Evolutionary conservation across 768 basidiomycete species (phyloP).

Genomic region (Leucocoprinus leucothites): DNA sequence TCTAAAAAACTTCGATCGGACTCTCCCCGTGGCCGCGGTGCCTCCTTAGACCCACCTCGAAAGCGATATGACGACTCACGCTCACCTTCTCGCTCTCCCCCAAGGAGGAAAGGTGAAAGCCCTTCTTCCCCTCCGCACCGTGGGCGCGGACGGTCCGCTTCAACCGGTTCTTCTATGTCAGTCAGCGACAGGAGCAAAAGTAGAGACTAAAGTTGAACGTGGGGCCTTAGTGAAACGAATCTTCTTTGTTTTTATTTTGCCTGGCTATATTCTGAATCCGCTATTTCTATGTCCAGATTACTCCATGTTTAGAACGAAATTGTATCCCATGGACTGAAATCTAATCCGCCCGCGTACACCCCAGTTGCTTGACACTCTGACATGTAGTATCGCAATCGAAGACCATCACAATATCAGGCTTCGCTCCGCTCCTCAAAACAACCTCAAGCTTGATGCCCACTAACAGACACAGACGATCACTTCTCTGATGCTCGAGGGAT

Average conservation of each 20-base stretch:
- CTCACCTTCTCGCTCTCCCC: conserved; percentile 14
- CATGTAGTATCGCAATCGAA: too few species aligned
- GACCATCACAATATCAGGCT: too few species aligned
- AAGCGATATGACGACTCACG: conserved; percentile 14
- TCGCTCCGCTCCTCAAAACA: too few species aligned
- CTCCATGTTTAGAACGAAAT: neutral
- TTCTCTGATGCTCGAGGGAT: too few species aligned
- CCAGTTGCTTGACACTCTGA: too few species aligned
- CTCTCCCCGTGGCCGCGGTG: conserved; percentile 8
- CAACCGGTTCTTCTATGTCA: conserved; percentile 21
- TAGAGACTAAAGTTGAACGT: conserved; percentile 6
- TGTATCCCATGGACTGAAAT: too few species aligned
- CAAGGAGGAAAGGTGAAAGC: conserved; percentile 3
- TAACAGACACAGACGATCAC: too few species aligned
- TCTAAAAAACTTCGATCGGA: conserved; percentile 14
- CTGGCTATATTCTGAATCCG: neutral
- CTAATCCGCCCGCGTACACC: too few species aligned
- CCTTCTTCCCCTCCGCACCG: conserved; percentile 12
- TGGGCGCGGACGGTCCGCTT: conserved; percentile 14
- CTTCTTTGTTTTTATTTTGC: neutral
- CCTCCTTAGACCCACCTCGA: conserved; percentile 7
- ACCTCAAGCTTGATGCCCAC: too few species aligned
- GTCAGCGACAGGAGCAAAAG: conserved; percentile 19
- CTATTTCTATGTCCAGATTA: neutral
- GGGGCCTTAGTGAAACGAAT: neutral